A percentile compares a stretch with the other conserved stretches of the same genome.
Evolutionary conservation across 2,329 filamentous ascomycete species (phyloP).

Genomic region (Cladosporium sphaerospermum): DNA sequence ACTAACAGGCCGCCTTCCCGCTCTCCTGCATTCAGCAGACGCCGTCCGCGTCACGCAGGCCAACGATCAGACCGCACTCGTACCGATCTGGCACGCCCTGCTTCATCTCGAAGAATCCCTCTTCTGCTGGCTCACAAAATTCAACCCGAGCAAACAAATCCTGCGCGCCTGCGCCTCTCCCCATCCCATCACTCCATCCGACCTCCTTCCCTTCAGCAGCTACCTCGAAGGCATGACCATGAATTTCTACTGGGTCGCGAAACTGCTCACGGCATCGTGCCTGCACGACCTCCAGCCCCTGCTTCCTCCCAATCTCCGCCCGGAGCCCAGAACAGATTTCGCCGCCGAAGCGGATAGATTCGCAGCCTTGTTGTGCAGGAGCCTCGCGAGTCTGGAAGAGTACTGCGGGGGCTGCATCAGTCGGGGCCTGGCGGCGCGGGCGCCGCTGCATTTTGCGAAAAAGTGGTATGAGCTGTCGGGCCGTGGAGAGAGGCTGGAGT

Average conservation of each 20-base stretch:
- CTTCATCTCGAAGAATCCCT: neutral
- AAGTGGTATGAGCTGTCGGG: neutral
- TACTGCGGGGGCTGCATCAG: neutral
- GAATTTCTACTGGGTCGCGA: neutral
- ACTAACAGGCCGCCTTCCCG: neutral
- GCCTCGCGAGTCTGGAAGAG: neutral
- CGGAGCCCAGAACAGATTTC: neutral
- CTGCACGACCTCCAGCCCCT: neutral
- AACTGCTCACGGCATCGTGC: neutral
- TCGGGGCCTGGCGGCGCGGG: neutral
- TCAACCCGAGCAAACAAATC: neutral
- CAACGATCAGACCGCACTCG: neutral
- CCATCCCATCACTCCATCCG: neutral
- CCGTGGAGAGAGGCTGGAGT: neutral
- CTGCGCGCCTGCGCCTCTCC: neutral
- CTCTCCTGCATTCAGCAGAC: neutral
- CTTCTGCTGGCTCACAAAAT: neutral
- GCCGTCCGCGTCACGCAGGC: neutral
- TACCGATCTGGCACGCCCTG: neutral
- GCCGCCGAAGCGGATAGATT: neutral
- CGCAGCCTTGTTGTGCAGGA: neutral
- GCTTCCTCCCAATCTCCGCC: neutral
- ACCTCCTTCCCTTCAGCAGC: neutral
- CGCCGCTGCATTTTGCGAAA: neutral
- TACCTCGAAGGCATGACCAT: neutral